Evolutionary conservation across 257 asterid genomes (phyloP).

Genomic region (Solanum appendiculatum): DNA sequence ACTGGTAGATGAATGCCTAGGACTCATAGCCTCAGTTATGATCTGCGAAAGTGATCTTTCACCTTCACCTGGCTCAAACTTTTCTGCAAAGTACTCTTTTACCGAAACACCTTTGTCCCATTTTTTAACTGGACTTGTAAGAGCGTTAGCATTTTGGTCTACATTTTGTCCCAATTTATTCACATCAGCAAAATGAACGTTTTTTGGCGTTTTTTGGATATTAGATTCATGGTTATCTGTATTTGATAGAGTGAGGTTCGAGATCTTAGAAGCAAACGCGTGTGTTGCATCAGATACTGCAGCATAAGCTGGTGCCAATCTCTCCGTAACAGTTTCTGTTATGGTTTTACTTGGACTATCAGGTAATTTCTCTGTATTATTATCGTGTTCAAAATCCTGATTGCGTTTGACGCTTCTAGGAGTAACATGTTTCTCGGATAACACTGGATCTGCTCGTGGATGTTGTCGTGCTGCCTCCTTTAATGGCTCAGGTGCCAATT

Average conservation of each 20-base stretch:
- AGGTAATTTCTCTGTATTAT: neutral
- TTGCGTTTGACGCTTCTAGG: constrained; percentile 16
- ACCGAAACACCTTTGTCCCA: constrained; percentile 86
- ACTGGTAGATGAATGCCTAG: constrained; percentile 24
- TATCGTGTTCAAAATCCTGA: neutral
- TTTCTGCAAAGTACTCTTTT: constrained; percentile 70
- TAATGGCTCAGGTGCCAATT: constrained; percentile 55
- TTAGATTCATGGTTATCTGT: constrained; percentile 5
- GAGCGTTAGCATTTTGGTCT: neutral
- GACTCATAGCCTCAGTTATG: constrained; percentile 77
- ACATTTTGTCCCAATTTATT: constrained; percentile 1
- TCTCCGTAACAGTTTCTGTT: constrained; percentile 29
- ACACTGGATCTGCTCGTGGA: constrained; percentile 74
- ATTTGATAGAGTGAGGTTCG: constrained; percentile 26
- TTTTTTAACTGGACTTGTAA: constrained; percentile 23
- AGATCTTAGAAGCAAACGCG: constrained; percentile 35
- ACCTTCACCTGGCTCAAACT: constrained; percentile 87
- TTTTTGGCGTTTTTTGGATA: neutral
- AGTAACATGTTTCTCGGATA: constrained; percentile 40
- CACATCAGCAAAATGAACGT: neutral
- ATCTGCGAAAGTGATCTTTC: constrained; percentile 87
- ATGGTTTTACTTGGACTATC: constrained; percentile 26
- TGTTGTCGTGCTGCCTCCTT: constrained; percentile 78
- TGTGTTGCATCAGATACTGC: constrained; percentile 55
- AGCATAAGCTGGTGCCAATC: constrained; percentile 48